Base-by-base conservation (phyloP, 1,284 basidiomycete genomes). In the Butyriboletus regius region DNA sequence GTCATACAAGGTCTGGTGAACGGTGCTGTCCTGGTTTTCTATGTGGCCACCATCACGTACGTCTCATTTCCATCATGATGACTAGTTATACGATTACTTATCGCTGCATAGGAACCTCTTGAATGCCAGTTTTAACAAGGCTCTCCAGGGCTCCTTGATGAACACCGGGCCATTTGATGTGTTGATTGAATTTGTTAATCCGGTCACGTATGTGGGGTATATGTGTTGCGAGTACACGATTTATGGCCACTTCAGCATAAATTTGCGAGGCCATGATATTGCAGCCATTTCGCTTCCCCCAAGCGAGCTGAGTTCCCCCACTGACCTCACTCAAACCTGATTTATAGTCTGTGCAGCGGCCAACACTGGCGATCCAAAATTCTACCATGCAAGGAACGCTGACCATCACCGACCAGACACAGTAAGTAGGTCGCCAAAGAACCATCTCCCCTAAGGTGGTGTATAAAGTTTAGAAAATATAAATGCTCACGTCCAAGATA, bases 181-280 rank as follows among this genome's bases (percentile, higher is more conserved):
- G 7, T 58, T 74, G 43, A 83, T 85, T 47, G 74, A 75, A 9
- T 85, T 85, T 57, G 67, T 71, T 9, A 77, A 83, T 39, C 81
- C 82, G 7, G 67, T 83, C 37, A 70, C 50, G 68, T 72, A 56
- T 22, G 75, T 61, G 59, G 67, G 43, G 54, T 48, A 20, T 22
- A 12, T 20, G 39, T 42, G 28, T 36, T 28, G 20, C 18, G 40
- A 31, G 24, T 4, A 49, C 35, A 50, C 43, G 43, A 41, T 36
- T 58, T 14, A 58, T 2, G 20, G 15, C 5, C 2, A 7, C 35
- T 46, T 51, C 45, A 81, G 76, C 13, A 79, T 89, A 22, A 75
- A 68, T 9, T 89, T 82, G 82, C 67, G 85, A 58, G 84, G 81
- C 5, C 68, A 75, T n/a, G 60, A 80, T 55, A 88, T 89, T 53